phyloP scores from a whole-genome alignment of 2,329 filamentous ascomycete genomes.

The Trichoderma oligosporum region DNA sequence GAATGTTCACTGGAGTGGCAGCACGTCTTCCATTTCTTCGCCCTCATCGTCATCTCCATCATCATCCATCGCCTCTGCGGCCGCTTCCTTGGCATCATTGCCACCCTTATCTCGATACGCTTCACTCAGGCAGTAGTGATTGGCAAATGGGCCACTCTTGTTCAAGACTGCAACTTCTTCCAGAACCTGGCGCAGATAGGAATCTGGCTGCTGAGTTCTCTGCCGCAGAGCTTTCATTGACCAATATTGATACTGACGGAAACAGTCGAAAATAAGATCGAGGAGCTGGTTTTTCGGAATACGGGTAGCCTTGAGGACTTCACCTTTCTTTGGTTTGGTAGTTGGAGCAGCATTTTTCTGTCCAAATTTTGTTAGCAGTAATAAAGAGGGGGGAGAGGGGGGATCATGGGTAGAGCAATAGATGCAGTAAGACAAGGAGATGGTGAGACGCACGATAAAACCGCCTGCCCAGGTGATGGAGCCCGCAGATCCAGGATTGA shows the following conservation, averaged over 20 bases:
- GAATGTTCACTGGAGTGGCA: slow-evolving; percentile 22
- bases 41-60: slow-evolving; percentile 66
- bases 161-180: slow-evolving; percentile 79
- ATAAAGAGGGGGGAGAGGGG: slow-evolving; percentile 20
- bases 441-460: slow-evolving; percentile 53
- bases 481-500: slow-evolving; percentile 51
- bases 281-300: slow-evolving; percentile 85
- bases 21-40: slow-evolving; percentile 77
- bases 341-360: slow-evolving; percentile 52
- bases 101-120: slow-evolving; percentile 39
- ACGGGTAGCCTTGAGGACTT: slow-evolving; percentile 78
- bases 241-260: slow-evolving; percentile 87
- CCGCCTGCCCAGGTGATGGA: slow-evolving; percentile 39
- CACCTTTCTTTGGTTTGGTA: slow-evolving; percentile 58
- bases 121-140: slow-evolving; percentile 78
- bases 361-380: background rate
- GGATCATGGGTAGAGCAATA: background rate
- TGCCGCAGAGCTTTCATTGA: slow-evolving; percentile 82
- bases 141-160: slow-evolving; percentile 78
- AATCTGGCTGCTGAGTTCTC: slow-evolving; percentile 78
- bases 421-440: background rate
- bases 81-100: slow-evolving; percentile 48
- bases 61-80: slow-evolving; percentile 55
- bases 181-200: slow-evolving; percentile 82
- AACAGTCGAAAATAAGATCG: slow-evolving; percentile 78